Base-by-base conservation (phyloP, 352 stramenopile genomes). In the Phytophthora europaea region DNA sequence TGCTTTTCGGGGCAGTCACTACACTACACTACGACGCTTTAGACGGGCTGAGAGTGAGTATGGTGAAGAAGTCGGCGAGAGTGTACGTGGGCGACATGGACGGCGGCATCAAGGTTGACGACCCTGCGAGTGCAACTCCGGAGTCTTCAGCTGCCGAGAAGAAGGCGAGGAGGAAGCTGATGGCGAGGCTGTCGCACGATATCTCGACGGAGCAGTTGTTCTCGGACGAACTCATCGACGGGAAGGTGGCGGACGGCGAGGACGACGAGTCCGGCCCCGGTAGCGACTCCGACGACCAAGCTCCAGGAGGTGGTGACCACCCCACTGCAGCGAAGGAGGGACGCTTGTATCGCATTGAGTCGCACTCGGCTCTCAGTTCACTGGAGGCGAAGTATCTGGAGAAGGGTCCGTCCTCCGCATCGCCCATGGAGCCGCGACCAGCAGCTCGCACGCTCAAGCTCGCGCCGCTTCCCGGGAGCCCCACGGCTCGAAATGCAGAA, bases 181-280 rank as follows among this genome's bases (percentile, higher is more conserved):
- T 75, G 31, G 18, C 60, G 38, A 73, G 70, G 28, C 70, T 90
- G 22, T 90, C 81, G 55, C 79, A 92, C 61, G 84, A 92, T 48
- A 92, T 92, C 45, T 90, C 84, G 31, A 92, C 82, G 16, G 84
- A 92, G 69, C 84, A 92, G 61, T 76, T 92, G 60, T 81, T 92
- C 56, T 82, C 75, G 5, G 84, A 92, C 28, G 74, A 88, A 7
- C 75, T 92, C 8, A 88, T 90, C 33, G 82, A 90, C 61, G 81
- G 75, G 56, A 88, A 90, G 67, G 82, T 92, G 18, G 74, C 79
- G 1, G 84, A 90, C 51, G 79, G 69, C 0, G 84, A 87, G 10
- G 82, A 87, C n/a, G 80, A 82, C 16, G 79, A 80, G n/a, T 77
- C 78, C 23, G 75, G 76, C 2, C 70, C 78, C 3, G 72, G 78